Evolutionary conservation across 1,284 basidiomycete species (phyloP), one percentile per base, ranked within the genome.

Genomic region (Irpex rosettiformis): DNA sequence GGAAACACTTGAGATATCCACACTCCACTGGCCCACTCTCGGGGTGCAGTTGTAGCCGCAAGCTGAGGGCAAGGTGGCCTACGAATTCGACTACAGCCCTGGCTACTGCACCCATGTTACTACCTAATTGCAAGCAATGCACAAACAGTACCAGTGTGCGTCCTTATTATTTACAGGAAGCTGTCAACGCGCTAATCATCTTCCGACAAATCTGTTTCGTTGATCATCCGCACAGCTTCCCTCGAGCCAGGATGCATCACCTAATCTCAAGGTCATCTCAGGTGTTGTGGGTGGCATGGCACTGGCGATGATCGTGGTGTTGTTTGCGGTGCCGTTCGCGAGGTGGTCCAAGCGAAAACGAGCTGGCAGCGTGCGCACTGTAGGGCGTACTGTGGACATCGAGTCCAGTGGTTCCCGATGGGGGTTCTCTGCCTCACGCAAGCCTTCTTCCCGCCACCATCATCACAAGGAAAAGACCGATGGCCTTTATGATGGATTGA

Each of bases 381-480:
- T n/a, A n/a, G n/a, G n/a, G 29, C 33, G 21, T 16, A 8, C 11
- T 4, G 47, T 10, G 2, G 29, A 54, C 21, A 28, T 54, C 29
- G 28, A 40, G 52, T 40, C 52, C 27, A 25, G 21, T 22, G 28
- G 52, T 16, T 54, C 52, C 28, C 25, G 28, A 52, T 25, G 48
- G 54, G 30, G 48, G 52, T 49, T 45, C 37, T 21, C 24, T 53
- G 43, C 27, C 51, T 52, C 22, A 43, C n/a, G 52, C 28, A 54
- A 27, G 52, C 45, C 62, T 55, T 61, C 61, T 61, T 63, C 66
- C 62, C 66, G 64, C n/a, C 43, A 45, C 65, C 67, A 66, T 61
- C 67, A 70, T 66, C 65, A 69, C 64, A 65, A 67, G 65, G 62
- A 63, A 64, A 64, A 57, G 48, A 55, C 65, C 67, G 69, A 66